A percentile compares a stretch with the other conserved stretches of the same genome.
phyloP scores from a whole-genome alignment of 495 filamentous ascomycete species.

The Neurospora sp. region DNA sequence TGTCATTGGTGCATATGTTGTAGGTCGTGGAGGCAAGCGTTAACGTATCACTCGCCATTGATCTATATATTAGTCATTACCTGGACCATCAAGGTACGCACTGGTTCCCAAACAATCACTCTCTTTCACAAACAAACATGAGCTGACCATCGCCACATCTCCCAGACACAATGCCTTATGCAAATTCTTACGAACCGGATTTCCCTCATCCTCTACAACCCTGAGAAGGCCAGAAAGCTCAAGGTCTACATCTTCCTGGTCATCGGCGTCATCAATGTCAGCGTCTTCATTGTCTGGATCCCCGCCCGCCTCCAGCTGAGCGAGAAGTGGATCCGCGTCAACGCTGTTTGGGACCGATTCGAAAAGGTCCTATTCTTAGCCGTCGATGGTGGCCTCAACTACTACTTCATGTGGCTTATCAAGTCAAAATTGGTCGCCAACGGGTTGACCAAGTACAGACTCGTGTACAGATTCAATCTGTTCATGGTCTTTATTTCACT shows the following conservation, averaged over 20 bases:
- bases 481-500: conserved; percentile 40
- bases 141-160: not conserved
- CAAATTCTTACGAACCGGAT: conserved; percentile 43
- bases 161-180: conserved; percentile 31
- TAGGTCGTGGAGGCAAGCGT: not conserved
- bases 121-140: not conserved
- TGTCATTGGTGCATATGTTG: not conserved
- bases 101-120: not conserved
- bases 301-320: conserved; percentile 33
- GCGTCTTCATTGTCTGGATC: conserved; percentile 41
- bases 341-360: conserved; percentile 39
- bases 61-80: conserved; percentile 8
- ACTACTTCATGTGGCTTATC: conserved; percentile 38
- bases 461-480: conserved; percentile 39
- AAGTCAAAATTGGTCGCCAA: conserved; percentile 33
- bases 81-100: conserved; percentile 20
- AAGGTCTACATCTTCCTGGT: conserved; percentile 25
- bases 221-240: conserved; percentile 14
- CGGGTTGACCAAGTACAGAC: conserved; percentile 39
- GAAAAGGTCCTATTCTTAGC: conserved; percentile 39
- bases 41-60: not conserved
- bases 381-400: conserved; percentile 37
- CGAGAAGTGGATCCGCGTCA: conserved; percentile 20
- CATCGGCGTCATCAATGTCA: conserved; percentile 36
- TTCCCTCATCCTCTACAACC: conserved; percentile 29